A percentile compares a stretch with the other conserved stretches of the same genome.
Conservation (phyloP, 2,329 filamentous ascomycete species). For the Tricladium varicosporioides region DNA sequence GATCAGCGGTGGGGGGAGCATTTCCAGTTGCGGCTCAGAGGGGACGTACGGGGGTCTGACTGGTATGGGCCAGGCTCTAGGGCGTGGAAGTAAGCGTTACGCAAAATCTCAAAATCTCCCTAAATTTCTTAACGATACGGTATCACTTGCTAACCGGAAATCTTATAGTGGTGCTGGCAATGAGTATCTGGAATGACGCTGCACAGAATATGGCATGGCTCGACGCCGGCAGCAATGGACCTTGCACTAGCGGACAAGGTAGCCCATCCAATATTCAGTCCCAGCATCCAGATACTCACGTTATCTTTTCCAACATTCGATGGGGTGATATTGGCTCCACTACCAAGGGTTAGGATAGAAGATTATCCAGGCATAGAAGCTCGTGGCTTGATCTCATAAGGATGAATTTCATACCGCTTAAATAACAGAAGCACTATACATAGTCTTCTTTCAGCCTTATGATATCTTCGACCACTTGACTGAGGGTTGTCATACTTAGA, state of each 20-base stretch:
- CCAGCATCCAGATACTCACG: conserved; percentile 46
- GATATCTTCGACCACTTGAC: too few species aligned
- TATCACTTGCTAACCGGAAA: background rate
- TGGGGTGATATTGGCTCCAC: conserved; percentile 61
- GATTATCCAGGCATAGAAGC: background rate
- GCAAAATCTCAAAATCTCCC: background rate
- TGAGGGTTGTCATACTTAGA: too few species aligned
- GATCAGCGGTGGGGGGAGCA: conserved; percentile 50
- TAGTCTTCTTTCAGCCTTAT: too few species aligned
- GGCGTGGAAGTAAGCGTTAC: conserved; percentile 36
- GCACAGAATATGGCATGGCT: conserved; percentile 68
- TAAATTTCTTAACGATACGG: background rate
- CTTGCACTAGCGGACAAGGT: conserved; percentile 52
- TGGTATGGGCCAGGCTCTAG: conserved; percentile 52
- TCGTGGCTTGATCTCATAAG: too few species aligned
- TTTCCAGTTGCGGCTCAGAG: conserved; percentile 46
- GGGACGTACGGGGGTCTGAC: conserved; percentile 51
- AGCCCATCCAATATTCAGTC: conserved; percentile 47
- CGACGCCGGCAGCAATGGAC: conserved; percentile 48
- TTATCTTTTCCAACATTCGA: conserved; percentile 56
- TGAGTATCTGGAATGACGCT: conserved; percentile 56
- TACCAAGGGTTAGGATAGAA: conserved; percentile 4
- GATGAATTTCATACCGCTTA: too few species aligned
- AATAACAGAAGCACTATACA: too few species aligned
- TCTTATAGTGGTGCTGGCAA: conserved; percentile 56